A percentile compares a stretch with the other conserved stretches of the same genome.
phyloP scores from a whole-genome alignment of 1,284 basidiomycete genomes.

The Leccinum glutinopallens region DNA sequence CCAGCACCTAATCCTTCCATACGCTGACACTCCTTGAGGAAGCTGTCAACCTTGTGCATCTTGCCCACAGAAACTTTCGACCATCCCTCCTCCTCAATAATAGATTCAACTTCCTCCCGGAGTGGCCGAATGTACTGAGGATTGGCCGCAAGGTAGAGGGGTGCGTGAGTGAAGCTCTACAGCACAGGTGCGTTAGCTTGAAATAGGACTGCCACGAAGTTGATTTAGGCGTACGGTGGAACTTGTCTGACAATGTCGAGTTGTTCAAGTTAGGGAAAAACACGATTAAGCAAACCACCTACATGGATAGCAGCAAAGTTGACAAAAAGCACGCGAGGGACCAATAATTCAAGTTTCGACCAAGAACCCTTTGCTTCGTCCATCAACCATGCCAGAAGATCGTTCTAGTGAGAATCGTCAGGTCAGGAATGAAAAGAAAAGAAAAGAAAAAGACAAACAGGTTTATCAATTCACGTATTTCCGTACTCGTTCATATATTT shows the following conservation, averaged over 20 bases:
- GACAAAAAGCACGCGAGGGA: constrained; percentile 35
- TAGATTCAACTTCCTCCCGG: constrained; percentile 19
- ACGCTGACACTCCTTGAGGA: constrained; percentile 46
- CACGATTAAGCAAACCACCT: constrained; percentile 7
- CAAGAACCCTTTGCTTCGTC: constrained; percentile 39
- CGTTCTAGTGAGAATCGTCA: background rate
- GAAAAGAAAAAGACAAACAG: constrained; percentile 35
- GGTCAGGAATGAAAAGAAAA: constrained; percentile 26
- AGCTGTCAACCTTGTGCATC: constrained; percentile 50
- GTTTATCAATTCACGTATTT: constrained; percentile 40
- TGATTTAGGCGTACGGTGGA: background rate
- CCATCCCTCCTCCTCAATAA: constrained; percentile 44
- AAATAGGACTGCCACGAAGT: background rate
- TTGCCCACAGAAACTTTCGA: constrained; percentile 41
- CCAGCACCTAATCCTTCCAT: constrained; percentile 32
- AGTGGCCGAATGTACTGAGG: constrained; percentile 23
- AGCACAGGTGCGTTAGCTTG: background rate
- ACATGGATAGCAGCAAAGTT: constrained; percentile 44
- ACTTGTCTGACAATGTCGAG: background rate
- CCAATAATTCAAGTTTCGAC: constrained; percentile 31
- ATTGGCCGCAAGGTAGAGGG: constrained; percentile 40
- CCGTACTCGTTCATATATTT: constrained; percentile 36
- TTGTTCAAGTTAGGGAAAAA: constrained; percentile 1
- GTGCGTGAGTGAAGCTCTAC: constrained; percentile 36
- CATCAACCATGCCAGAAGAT: constrained; percentile 46